Conservation (phyloP, 2,329 filamentous ascomycete genomes). For the Dendrostoma leiphaemia region DNA sequence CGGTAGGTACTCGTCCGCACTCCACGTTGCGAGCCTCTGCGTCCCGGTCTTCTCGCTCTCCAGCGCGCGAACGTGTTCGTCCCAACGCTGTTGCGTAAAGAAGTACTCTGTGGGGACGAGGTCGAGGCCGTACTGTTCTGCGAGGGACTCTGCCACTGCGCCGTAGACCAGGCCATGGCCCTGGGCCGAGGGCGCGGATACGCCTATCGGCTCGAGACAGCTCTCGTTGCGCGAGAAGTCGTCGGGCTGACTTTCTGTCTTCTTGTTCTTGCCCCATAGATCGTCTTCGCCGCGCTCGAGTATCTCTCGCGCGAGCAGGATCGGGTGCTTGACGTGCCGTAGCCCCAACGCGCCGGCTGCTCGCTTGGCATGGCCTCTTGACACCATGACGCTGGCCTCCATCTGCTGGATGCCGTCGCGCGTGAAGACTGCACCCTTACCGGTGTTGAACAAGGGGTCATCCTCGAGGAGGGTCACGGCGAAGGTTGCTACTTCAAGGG, state of each 20-base stretch:
- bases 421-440: conserved; percentile 83
- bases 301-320: conserved; percentile 69
- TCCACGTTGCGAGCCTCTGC: conserved; percentile 49
- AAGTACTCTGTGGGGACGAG: conserved; percentile 71
- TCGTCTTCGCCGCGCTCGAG: conserved; percentile 65
- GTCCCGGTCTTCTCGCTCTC: conserved; percentile 42
- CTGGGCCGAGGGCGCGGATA: conserved; percentile 56
- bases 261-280: conserved; percentile 37
- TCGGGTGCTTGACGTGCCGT: conserved; percentile 73
- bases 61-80: conserved; percentile 60
- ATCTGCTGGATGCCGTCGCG: conserved; percentile 80
- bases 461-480: conserved; percentile 77
- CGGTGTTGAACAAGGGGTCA: conserved; percentile 80
- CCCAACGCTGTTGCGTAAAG: conserved; percentile 72
- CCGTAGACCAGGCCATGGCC: conserved; percentile 71
- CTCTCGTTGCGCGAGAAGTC: conserved; percentile 30
- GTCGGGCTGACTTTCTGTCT: conserved; percentile 22
- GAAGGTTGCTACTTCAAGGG: conserved; percentile 71
- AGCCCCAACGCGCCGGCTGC: conserved; percentile 76
- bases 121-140: conserved; percentile 65
- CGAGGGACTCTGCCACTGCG: conserved; percentile 66
- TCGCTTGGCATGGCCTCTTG: conserved; percentile 68
- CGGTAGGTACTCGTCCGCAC: conserved; percentile 65
- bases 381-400: conserved; percentile 85
- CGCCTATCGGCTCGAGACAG: conserved; percentile 7